Percentiles rank a stretch among this genome's conserved stretches.
Conservation (phyloP, 2,329 filamentous ascomycete species). For the Amauroascus niger region DNA sequence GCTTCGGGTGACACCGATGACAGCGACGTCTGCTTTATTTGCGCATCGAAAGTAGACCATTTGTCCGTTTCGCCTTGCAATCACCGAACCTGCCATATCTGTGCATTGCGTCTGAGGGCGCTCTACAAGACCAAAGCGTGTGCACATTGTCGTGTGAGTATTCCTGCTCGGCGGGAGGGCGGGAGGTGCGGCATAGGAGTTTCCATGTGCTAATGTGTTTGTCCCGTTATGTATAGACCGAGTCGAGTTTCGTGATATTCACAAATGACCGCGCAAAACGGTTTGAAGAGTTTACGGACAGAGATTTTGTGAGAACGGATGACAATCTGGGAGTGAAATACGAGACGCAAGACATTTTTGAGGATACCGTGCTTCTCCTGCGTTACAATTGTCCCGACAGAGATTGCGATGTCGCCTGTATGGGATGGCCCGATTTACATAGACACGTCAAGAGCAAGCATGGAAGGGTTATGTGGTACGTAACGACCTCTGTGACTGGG, state of each 20-base stretch:
- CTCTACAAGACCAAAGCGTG: constrained; percentile 95
- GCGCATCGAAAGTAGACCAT: constrained; percentile 80
- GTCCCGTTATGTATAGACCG: constrained; percentile 25
- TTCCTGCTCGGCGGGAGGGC: not conserved
- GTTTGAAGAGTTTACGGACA: constrained; percentile 69
- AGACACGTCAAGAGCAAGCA: constrained; percentile 73
- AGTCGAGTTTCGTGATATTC: constrained; percentile 67
- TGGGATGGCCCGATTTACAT: constrained; percentile 69
- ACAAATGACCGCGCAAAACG: constrained; percentile 73
- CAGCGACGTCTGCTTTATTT: constrained; percentile 91
- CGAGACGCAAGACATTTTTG: constrained; percentile 76
- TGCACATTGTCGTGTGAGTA: constrained; percentile 77
- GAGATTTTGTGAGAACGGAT: constrained; percentile 68
- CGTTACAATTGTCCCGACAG: constrained; percentile 90
- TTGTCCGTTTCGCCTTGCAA: constrained; percentile 88
- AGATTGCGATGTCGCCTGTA: constrained; percentile 73
- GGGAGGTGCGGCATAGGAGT: too few relatives aligned
- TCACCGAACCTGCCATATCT: constrained; percentile 94
- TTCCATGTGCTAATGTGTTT: not conserved
- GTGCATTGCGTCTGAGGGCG: constrained; percentile 78
- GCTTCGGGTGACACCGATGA: constrained; percentile 50
- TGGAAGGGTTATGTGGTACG: constrained; percentile 71
- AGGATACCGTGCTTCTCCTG: constrained; percentile 77
- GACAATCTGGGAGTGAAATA: constrained; percentile 86
- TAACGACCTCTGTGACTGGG: constrained; percentile 15